Evolutionary conservation across 2,329 filamentous ascomycete genomes (phyloP), one percentile per base, ranked within the genome.

Genomic region (Cladorrhinum sp.): DNA sequence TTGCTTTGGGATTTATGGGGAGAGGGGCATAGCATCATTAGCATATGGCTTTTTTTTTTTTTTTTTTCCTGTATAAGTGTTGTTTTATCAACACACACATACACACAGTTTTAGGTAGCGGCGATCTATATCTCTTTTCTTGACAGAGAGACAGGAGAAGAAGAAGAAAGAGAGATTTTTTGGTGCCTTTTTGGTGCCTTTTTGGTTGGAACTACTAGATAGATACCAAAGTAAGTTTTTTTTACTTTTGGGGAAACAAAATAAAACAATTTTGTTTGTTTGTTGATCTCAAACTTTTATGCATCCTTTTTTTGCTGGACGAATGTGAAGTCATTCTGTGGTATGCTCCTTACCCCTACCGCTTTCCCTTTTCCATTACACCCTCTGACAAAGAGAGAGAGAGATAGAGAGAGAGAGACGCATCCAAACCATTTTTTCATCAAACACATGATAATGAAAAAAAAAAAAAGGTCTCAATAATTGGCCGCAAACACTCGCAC

Each of bases 211-310:
- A 42, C 46, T 24, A 39, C 53, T 55, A 55, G 53, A 55, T 33
- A 42, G 33, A 55, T 55, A 55, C 53, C 53, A 55, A 20, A 46
- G n/a, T n/a, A n/a, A n/a, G n/a, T n/a, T n/a, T n/a, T n/a, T n/a
- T 28, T 28, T 28, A 9, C 26, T 28, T 28, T 28, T 28, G 21
- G 33, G n/a, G 33, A 18, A 39, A 21, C 16, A 54, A 24, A 24
- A 21, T 24, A 33, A 8, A 36, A 16, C 3, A 7, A 4, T 42
- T 42, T 42, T 42, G 14, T 16, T 42, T 42, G 5, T 3, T 42
- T 42, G 26, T 30, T 42, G 36, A 42, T 42, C 36, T 14, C 14
- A 12, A 42, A 42, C 14, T 42, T 16, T 42, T 42, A 8, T 30
- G 26, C 4, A 30, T 30, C 14, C 36, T 12, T 8, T 7, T 42